phyloP scores from a whole-genome alignment of 106 monocot species.

The Platanthera zijinensis region DNA sequence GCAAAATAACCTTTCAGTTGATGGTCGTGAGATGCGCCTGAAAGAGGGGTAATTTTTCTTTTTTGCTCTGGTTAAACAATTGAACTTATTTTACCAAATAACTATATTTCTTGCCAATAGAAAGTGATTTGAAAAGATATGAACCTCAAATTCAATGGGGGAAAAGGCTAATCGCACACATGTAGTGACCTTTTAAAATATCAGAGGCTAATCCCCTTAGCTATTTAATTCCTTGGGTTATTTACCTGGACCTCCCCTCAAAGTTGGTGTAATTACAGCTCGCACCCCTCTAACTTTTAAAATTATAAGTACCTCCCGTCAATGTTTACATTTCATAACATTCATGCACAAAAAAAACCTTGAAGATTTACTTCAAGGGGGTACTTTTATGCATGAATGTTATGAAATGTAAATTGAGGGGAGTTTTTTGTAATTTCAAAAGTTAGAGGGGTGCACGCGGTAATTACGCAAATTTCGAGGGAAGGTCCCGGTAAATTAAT shows the following conservation, averaged over 20 bases:
- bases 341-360: background rate
- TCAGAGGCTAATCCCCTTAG: background rate
- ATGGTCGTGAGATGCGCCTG: slow-evolving; percentile 44
- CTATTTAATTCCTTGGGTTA: background rate
- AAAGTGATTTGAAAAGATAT: background rate
- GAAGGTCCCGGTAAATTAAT: background rate
- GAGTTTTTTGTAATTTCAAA: too few species aligned
- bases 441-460: too few species aligned
- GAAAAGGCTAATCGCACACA: background rate
- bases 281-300: too few species aligned
- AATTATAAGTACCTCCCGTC: too few species aligned
- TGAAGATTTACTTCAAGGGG: background rate
- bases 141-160: background rate
- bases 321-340: background rate
- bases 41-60: slow-evolving; percentile 45
- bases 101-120: too few species aligned
- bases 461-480: too few species aligned
- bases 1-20: slow-evolving; percentile 44
- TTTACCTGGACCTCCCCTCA: too few species aligned
- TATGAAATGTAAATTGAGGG: background rate
- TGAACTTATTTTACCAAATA: background rate
- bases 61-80: background rate
- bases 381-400: background rate
- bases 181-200: background rate
- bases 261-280: too few species aligned